Evolutionary conservation across 345 rosid species (phyloP).

Genomic region (Brassica incana): DNA sequence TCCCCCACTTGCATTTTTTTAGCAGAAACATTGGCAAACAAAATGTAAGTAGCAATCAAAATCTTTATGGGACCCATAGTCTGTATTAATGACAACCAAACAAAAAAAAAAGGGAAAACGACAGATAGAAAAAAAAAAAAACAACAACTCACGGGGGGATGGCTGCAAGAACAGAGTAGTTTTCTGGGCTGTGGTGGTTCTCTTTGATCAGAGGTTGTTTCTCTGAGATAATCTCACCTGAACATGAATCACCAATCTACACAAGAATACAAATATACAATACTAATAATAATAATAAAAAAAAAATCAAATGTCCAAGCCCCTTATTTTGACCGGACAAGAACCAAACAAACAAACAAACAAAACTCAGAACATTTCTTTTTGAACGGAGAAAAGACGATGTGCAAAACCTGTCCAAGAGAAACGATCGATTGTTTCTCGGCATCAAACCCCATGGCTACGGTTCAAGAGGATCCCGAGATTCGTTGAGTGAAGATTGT

Average conservation of each 20-base stretch:
- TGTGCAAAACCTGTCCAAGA: conserved; percentile 43
- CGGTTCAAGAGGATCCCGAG: conserved; percentile 13
- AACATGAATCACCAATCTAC: conserved; percentile 60
- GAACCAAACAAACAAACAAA: background rate
- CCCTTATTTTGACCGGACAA: background rate
- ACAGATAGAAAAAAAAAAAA: background rate
- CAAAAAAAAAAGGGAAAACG: background rate
- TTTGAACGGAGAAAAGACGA: background rate
- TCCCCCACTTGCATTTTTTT: background rate
- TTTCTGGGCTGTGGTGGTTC: conserved; percentile 43
- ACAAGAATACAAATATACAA: background rate
- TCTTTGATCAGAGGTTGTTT: conserved; percentile 60
- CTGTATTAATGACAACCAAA: conserved; percentile 3
- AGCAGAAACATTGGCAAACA: background rate
- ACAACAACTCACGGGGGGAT: conserved; percentile 66
- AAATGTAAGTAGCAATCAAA: background rate
- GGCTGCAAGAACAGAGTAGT: conserved; percentile 62
- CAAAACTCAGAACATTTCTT: background rate
- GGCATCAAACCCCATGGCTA: conserved; percentile 54
- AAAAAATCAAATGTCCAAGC: background rate
- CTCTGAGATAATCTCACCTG: conserved; percentile 48
- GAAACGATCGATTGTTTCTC: conserved; percentile 47
- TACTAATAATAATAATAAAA: too few species aligned
- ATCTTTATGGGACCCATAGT: background rate
- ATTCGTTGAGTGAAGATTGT: conserved; percentile 5